Evolutionary conservation across 2,329 filamentous ascomycete genomes (phyloP), one percentile per base, ranked within the genome.

Genomic region (Mycosphaerella sp.): DNA sequence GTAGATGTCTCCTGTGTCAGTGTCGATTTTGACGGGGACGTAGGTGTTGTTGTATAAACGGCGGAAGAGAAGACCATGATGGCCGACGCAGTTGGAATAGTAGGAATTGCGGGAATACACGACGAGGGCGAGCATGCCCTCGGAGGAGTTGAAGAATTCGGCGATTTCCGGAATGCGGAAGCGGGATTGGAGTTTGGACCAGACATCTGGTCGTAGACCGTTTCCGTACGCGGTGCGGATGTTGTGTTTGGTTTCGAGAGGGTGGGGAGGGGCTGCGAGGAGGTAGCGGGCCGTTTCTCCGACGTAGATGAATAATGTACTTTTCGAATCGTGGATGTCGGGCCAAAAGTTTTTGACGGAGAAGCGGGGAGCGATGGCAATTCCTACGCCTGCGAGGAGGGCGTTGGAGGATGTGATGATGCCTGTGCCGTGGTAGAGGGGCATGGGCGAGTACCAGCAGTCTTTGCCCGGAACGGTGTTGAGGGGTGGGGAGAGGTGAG

Each of bases 121-220:
- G 34, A 61, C 53, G 2, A 89, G 71, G 0, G 69, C 69, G 64
- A 90, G 79, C 43, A 88, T 76, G 14, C 86, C 85, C 69, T 90
- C 87, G 2, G 83, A 87, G 55, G 83, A 87, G 67, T 85, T 87
- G 76, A 89, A 91, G 70, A 91, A 89, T 67, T 91, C 87, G 53
- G 73, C 74, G 1, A 90, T 80, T 39, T 80, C 78, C 23, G 76
- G 69, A 60, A 86, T 80, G 48, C 78, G 79, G 65, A 86, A 86
- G 11, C 83, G 76, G 42, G 83, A 77, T 43, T 78, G 72, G 67
- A 87, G 86, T 32, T 77, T 75, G 32, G 76, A 70, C 84, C 84
- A 88, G 0, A 87, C 81, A 61, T 88, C 84, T 0, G 84, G 83
- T 1, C 83, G 75, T 55, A 86, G 73, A 0, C 83, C 83, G 65